Conservation (phyloP, 352 stramenopile species). For the Phytophthora crassamura region DNA sequence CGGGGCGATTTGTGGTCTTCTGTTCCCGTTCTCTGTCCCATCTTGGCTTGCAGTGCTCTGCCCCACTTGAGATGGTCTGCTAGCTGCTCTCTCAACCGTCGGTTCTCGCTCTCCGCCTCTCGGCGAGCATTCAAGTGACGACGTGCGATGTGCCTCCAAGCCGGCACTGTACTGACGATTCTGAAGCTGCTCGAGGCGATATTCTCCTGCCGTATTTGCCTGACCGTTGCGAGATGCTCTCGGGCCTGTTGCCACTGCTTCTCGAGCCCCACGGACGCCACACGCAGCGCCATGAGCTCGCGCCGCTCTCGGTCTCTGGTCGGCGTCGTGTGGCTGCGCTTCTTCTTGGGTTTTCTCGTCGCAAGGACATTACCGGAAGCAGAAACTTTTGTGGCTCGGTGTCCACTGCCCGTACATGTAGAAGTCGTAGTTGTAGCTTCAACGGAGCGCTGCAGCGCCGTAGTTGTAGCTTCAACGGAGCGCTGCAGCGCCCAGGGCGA, state of each 20-base stretch:
- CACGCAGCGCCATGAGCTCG: slow-evolving; percentile 36
- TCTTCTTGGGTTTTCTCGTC: slow-evolving; percentile 32
- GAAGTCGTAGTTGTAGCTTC: slow-evolving; percentile 3
- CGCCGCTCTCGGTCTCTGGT: slow-evolving; percentile 41
- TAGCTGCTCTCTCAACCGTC: slow-evolving; percentile 21
- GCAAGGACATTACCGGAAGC: background rate
- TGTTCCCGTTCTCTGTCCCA: slow-evolving; percentile 7
- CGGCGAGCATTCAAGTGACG: slow-evolving; percentile 27
- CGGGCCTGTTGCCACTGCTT: slow-evolving; percentile 22
- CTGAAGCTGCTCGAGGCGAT: slow-evolving; percentile 17
- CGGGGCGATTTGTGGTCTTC: slow-evolving; percentile 8
- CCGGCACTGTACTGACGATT: slow-evolving; percentile 30
- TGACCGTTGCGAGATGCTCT: slow-evolving; percentile 11
- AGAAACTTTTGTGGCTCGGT: background rate
- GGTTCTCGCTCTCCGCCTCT: slow-evolving; percentile 34
- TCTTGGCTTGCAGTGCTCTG: slow-evolving; percentile 24
- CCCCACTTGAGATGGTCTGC: slow-evolving; percentile 30
- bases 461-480: slow-evolving; percentile 7
- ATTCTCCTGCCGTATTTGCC: slow-evolving; percentile 13
- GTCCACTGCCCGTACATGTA: background rate
- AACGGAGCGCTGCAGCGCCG: background rate
- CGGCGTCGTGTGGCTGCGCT: slow-evolving; percentile 39
- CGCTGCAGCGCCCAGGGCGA: background rate
- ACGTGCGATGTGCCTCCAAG: slow-evolving; percentile 41
- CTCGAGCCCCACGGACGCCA: slow-evolving; percentile 29